Base-by-base conservation (phyloP, 2,329 filamentous ascomycete species). In the Tolypocladium album region DNA sequence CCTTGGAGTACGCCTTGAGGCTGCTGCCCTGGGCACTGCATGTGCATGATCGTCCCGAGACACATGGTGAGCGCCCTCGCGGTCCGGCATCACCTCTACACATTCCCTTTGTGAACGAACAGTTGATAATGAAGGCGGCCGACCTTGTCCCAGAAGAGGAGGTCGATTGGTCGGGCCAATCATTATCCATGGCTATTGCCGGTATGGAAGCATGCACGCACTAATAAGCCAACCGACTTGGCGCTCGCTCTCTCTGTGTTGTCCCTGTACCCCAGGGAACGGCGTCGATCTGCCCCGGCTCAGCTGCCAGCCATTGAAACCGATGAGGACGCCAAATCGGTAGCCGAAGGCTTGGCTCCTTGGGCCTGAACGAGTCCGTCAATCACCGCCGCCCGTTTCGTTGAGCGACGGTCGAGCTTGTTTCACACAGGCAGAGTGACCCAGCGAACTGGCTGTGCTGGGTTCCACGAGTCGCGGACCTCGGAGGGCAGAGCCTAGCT, bases 91-190 rank as follows among this genome's bases (percentile, higher is more conserved):
- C 45, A 9, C 4, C n/a, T 27, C n/a, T 11, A 9, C 40, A 24
- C 36, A 40, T 56, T 17, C 55, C 55, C 20, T 11, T 42, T 56
- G 55, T 11, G 36, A 24, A 24, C 4, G 55, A 31, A 31, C 27
- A 31, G 55, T 58, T 38, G 40, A 17, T 58, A 40, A 57, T 47
- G 45, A n/a, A 55, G 34, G 38, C 34, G 24, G 38, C n/a, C 24
- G 52, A 50, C 61, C 56, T 62, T 62, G 57, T 58, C 61, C 62
- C 57, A 60, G 61, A 61, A 60, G 60, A 61, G 58, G 62, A 64
- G 58, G 61, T 61, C 50, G 42, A 38, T 24, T 61, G 31, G 45
- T 36, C 57, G 34, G 5, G 50, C 60, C 56, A 63, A 56, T 60
- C 63, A 59, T 53, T 34, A 55, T 45, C 43, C 40, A 58, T 61